A percentile compares a stretch with the other conserved stretches of the same genome.
phyloP scores from a whole-genome alignment of 306 rosid genomes.

The Senna siamea region DNA sequence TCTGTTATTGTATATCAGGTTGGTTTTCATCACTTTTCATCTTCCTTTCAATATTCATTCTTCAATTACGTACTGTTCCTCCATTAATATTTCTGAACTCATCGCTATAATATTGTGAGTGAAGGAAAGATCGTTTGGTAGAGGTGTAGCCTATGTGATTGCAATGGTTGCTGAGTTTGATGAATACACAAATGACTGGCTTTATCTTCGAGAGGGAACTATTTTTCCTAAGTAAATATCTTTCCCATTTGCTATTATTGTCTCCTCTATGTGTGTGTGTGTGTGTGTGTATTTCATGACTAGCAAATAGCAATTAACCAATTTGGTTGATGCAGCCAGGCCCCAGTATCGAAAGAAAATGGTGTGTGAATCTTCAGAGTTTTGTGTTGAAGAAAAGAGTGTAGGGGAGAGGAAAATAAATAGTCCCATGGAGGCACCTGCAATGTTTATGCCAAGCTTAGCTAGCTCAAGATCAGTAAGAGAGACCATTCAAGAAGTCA shows the following conservation, averaged over 20 bases:
- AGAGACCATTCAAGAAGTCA: slow-evolving; percentile 78
- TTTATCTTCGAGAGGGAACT: slow-evolving; percentile 82
- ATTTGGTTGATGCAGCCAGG: slow-evolving; percentile 77
- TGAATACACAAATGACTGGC: slow-evolving; percentile 89
- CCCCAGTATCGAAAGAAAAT: slow-evolving; percentile 74
- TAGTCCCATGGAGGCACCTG: slow-evolving; percentile 65
- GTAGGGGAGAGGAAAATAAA: slow-evolving; percentile 39
- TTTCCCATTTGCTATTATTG: slow-evolving; percentile 33
- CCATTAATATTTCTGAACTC: slow-evolving; percentile 21
- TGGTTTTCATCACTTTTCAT: too few species aligned
- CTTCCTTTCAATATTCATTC: too few species aligned
- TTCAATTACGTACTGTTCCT: too few species aligned
- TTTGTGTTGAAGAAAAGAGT: slow-evolving; percentile 52
- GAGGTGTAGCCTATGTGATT: slow-evolving; percentile 75
- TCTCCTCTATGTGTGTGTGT: too few species aligned
- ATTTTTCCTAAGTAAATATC: slow-evolving; percentile 70
- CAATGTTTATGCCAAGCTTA: slow-evolving; percentile 69
- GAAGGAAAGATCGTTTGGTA: slow-evolving; percentile 79
- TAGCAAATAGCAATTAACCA: too few species aligned
- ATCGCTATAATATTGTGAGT: too few species aligned
- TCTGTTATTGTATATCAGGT: slow-evolving; percentile 82
- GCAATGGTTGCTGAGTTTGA: slow-evolving; percentile 95
- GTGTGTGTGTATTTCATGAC: too few species aligned
- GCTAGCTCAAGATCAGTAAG: slow-evolving; percentile 40
- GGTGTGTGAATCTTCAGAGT: slow-evolving; percentile 54